These are phyloP conservation scores for Ganoderma resinaceum DNA, from an alignment of 1,284 basidiomycete species.

Conservation along the genomic window DNA sequence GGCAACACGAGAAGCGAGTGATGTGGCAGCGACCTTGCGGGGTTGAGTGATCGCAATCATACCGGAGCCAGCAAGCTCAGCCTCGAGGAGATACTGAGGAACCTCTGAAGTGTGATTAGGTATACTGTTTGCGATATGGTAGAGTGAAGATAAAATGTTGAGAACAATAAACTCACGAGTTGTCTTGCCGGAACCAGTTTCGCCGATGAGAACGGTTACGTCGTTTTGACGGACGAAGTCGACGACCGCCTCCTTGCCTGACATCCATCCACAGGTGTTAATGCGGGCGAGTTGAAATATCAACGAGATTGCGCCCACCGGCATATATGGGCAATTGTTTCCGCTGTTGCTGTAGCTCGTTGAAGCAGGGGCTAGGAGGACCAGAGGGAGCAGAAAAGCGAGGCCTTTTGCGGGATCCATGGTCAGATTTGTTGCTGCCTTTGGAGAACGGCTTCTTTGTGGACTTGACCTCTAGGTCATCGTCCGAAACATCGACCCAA, in stretches of 20 bases:
- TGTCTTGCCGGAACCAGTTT: slow-evolving; percentile 98
- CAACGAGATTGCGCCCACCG: slow-evolving; percentile 50
- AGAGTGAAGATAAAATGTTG: neutral
- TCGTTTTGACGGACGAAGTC: slow-evolving; percentile 81
- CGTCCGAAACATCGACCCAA: slow-evolving; percentile 41
- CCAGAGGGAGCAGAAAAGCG: slow-evolving; percentile 22
- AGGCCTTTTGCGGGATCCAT: slow-evolving; percentile 31
- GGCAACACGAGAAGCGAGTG: slow-evolving; percentile 90
- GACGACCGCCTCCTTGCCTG: slow-evolving; percentile 80
- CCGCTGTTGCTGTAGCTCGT: slow-evolving; percentile 63
- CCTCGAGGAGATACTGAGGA: slow-evolving; percentile 88
- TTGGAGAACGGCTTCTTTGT: slow-evolving; percentile 22
- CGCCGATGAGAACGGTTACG: slow-evolving; percentile 92
- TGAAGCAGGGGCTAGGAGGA: slow-evolving; percentile 13
- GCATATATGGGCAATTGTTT: slow-evolving; percentile 80
- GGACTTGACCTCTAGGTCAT: slow-evolving; percentile 37
- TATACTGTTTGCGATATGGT: neutral
- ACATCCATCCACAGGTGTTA: neutral
- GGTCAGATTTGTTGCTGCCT: slow-evolving; percentile 20
- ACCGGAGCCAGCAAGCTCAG: slow-evolving; percentile 66
- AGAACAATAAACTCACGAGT: slow-evolving; percentile 70
- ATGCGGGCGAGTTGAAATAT: neutral
- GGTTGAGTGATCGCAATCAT: slow-evolving; percentile 93
- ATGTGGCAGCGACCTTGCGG: slow-evolving; percentile 91
- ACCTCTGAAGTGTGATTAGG: slow-evolving; percentile 62